These are phyloP conservation scores for Lactarius deliciosus DNA, from an alignment of 768 basidiomycete genomes.

Conservation along the genomic window DNA sequence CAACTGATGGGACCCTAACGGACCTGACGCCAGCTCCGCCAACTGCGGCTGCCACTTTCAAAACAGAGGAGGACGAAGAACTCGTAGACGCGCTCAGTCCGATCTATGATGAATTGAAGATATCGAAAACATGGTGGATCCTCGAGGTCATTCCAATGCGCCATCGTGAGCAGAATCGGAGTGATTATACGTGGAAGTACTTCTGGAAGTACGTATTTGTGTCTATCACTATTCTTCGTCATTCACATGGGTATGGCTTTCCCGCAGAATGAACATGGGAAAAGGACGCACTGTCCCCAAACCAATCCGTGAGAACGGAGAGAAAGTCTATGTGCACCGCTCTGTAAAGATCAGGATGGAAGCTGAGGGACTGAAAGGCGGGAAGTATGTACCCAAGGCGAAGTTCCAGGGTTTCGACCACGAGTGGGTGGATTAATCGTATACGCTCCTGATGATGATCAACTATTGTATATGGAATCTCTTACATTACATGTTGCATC, in stretches of 20 bases:
- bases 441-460: no score
- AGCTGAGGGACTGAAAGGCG: slow-evolving; percentile 30
- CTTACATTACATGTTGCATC: not conserved
- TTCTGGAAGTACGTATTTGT: slow-evolving; percentile 10
- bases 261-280: slow-evolving; percentile 12
- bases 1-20: slow-evolving; percentile 29
- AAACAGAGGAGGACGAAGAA: slow-evolving; percentile 62
- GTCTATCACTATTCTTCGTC: not conserved
- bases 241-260: not conserved
- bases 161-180: slow-evolving; percentile 4
- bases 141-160: slow-evolving; percentile 48
- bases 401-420: slow-evolving; percentile 27
- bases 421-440: slow-evolving; percentile 32
- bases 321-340: slow-evolving; percentile 15
- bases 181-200: not conserved
- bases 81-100: slow-evolving; percentile 53
- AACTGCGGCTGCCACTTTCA: slow-evolving; percentile 32
- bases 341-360: slow-evolving; percentile 18
- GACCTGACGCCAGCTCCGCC: slow-evolving; percentile 14
- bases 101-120: slow-evolving; percentile 56
- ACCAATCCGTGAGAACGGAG: not conserved
- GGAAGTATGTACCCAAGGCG: slow-evolving; percentile 37
- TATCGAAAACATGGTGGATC: slow-evolving; percentile 58
- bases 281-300: slow-evolving; percentile 3
- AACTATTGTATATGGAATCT: no score